These are phyloP conservation scores for Marvania coccoides DNA, from an alignment of 139 green algal genomes.

Conservation along the genomic window DNA sequence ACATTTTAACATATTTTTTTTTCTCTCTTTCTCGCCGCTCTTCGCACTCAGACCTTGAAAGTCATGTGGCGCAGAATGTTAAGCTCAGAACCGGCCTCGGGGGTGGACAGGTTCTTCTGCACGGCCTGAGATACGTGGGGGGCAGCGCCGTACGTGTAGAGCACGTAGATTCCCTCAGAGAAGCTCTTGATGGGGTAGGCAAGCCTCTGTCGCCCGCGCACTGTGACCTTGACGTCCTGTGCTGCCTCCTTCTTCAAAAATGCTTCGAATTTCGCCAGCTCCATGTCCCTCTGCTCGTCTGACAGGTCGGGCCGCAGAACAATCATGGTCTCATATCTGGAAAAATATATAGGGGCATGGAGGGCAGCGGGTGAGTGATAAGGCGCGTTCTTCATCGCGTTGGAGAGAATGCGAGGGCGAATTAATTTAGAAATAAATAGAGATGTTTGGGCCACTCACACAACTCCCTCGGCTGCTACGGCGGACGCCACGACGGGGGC, in stretches of 20 bases:
- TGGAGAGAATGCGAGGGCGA: too few species aligned
- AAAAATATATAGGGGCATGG: background rate
- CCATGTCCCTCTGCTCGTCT: slow-evolving; percentile 73
- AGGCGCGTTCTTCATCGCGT: too few species aligned
- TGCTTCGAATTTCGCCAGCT: slow-evolving; percentile 87
- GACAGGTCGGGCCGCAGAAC: slow-evolving; percentile 65
- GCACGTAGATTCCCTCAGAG: slow-evolving; percentile 80
- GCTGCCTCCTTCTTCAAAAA: slow-evolving; percentile 75
- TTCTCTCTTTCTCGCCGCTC: background rate
- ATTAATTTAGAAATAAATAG: background rate
- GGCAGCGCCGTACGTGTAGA: slow-evolving; percentile 71
- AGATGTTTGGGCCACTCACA: background rate
- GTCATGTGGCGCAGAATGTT: slow-evolving; percentile 77
- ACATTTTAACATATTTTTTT: background rate
- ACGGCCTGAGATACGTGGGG: slow-evolving; percentile 49
- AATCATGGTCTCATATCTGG: slow-evolving; percentile 87
- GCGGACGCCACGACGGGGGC: background rate
- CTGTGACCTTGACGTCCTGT: slow-evolving; percentile 56
- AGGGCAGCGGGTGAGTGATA: background rate
- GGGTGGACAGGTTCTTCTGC: slow-evolving; percentile 76
- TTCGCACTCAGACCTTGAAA: slow-evolving; percentile 23
- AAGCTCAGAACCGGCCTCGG: slow-evolving; percentile 58
- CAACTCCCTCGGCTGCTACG: background rate
- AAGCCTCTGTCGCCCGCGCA: slow-evolving; percentile 54
- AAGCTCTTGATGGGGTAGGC: slow-evolving; percentile 83